A percentile compares a stretch with the other conserved stretches of the same genome.
Conservation (phyloP, 257 asterid genomes). For the Gardenia jasminoides region DNA sequence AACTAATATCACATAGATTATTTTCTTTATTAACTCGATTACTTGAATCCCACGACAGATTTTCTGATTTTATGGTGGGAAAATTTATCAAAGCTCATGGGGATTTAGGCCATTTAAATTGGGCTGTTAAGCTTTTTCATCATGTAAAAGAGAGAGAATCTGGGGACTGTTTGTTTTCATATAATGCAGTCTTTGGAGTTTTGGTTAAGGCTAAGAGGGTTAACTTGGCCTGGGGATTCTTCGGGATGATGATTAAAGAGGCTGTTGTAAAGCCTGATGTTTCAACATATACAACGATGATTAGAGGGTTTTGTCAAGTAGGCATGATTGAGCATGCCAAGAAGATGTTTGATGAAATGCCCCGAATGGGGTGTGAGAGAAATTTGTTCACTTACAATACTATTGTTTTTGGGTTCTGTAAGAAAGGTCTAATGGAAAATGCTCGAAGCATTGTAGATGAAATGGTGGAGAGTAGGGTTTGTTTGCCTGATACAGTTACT, state of each 20-base stretch:
- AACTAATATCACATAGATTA: constrained; percentile 36
- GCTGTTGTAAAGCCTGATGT: constrained; percentile 38
- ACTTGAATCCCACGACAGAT: constrained; percentile 30
- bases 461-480: constrained; percentile 34
- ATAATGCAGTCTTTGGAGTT: constrained; percentile 47
- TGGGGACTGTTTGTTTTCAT: constrained; percentile 46
- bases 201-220: constrained; percentile 37
- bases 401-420: constrained; percentile 43
- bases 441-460: constrained; percentile 28
- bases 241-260: constrained; percentile 39
- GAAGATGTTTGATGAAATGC: constrained; percentile 46
- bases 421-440: constrained; percentile 38
- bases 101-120: constrained; percentile 45
- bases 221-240: constrained; percentile 35
- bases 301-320: constrained; percentile 39
- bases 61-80: constrained; percentile 49
- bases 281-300: constrained; percentile 44
- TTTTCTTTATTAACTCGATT: constrained; percentile 34
- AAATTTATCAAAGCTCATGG: constrained; percentile 54
- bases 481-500: constrained; percentile 35
- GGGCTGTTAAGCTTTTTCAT: constrained; percentile 37
- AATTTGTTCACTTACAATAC: constrained; percentile 38
- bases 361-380: constrained; percentile 22
- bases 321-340: constrained; percentile 43
- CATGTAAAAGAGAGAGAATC: constrained; percentile 27